Evolutionary conservation across 352 stramenopile species (phyloP).

Genomic region (Phytopythium sindhum): DNA sequence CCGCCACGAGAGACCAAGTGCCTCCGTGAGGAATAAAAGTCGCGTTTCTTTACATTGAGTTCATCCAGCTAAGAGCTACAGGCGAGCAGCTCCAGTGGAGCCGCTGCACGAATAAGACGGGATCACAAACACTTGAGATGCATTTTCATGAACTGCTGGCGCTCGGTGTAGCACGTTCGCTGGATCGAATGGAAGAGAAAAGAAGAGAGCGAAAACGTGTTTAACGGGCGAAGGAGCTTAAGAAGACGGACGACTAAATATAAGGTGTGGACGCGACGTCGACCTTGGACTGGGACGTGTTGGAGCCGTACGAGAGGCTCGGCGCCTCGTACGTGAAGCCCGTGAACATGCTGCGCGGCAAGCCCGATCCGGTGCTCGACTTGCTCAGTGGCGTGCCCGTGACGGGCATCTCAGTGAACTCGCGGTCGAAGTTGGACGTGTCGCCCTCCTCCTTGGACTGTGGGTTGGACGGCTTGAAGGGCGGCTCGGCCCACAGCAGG

Average conservation of each 20-base stretch:
- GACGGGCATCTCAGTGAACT: constrained; percentile 88
- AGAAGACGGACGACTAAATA: constrained; percentile 60
- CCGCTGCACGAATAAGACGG: too few species aligned
- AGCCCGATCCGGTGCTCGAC: constrained; percentile 44
- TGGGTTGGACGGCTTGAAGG: constrained; percentile 81
- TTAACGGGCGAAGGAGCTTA: background rate
- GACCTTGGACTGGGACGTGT: constrained; percentile 86
- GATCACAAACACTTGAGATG: too few species aligned
- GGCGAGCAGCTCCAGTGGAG: too few species aligned
- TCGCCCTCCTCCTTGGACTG: constrained; percentile 85
- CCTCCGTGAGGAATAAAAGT: too few species aligned
- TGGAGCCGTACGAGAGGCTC: constrained; percentile 78
- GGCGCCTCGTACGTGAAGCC: constrained; percentile 87
- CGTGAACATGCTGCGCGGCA: constrained; percentile 84
- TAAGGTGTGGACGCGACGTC: constrained; percentile 80
- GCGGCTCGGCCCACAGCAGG: constrained; percentile 79
- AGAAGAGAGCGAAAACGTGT: background rate
- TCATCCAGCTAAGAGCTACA: too few species aligned
- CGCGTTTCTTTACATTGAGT: too few species aligned
- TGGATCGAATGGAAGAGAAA: background rate
- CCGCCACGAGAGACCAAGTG: too few species aligned
- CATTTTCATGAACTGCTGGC: too few species aligned
- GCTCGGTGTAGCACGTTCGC: background rate
- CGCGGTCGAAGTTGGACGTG: constrained; percentile 89
- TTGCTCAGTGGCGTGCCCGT: constrained; percentile 77